Evolutionary conservation across 1,139 yeast genomes (phyloP), one percentile per base, ranked within the genome.

Genomic region (Geotrichum fermentans): DNA sequence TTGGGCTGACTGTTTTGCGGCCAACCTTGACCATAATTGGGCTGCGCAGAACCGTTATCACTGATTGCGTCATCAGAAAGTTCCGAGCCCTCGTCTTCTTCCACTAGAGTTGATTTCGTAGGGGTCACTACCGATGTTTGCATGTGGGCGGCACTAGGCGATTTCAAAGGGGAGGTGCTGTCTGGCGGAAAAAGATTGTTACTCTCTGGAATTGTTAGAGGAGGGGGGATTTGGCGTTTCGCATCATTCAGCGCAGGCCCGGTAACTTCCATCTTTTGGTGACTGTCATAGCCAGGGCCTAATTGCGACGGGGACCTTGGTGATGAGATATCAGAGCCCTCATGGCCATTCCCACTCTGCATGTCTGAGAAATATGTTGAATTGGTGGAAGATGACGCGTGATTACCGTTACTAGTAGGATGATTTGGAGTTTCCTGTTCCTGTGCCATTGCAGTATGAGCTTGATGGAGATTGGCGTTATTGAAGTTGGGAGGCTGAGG

Each of bases 11-110:
- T n/a, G n/a, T n/a, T n/a, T 24, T 24, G 28, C 6, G 8, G 6
- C 28, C 28, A 24, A 10, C 28, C 10, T 6, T 24, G 6, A 10
- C 10, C 28, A 10, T 24, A 24, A 10, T 24, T 10, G 6, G 28
- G 6, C 10, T 24, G 28, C 10, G 28, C 10, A 6, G 6, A 10
- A 2, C 17, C 17, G n/a, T 16, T 18, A 7, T 13, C 28, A 21
- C 35, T 36, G 13, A 24, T 26, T 5, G 33, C 47, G 26, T 47
- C 42, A 6, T 42, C 43, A 42, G 43, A 35, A 1, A 26, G 4
- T 14, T 49, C 47, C n/a, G 50, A 40, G 8, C 57, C 62, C 7
- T 59, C 62, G 10, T 58, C 62, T 32, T 61, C 64, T 46, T 62
- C 66, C 4, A 49, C 45, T 22, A 51, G 36, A 1, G 52, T 49